phyloP scores from a whole-genome alignment of 441 rosid species.

The Macaranga tanarius region DNA sequence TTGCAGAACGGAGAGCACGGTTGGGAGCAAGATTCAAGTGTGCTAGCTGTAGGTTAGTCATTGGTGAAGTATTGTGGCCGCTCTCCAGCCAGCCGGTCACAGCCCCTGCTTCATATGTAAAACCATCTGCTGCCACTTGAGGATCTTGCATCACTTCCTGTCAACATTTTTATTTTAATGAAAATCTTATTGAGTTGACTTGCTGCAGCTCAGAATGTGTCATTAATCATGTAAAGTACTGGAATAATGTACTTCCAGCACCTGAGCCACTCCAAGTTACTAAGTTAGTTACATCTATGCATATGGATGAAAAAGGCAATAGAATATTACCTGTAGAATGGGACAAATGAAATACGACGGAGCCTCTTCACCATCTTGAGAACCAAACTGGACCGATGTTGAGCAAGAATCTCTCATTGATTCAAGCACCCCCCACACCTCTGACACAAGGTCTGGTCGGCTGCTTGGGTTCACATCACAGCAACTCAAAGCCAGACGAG shows the following conservation, averaged over 20 bases:
- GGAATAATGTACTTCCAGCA: neutral
- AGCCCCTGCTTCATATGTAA: conserved; percentile 20
- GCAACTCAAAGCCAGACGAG: conserved; percentile 77
- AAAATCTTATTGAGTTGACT: neutral
- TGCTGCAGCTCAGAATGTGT: neutral
- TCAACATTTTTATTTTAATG: too few species aligned
- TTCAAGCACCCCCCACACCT: conserved; percentile 86
- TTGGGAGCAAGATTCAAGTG: conserved; percentile 72
- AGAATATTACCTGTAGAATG: conserved; percentile 53
- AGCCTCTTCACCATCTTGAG: conserved; percentile 56
- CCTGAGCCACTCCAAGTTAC: neutral
- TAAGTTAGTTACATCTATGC: conserved; percentile 5
- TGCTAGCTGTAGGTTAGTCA: conserved; percentile 58
- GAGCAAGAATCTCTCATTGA: conserved; percentile 80
- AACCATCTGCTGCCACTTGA: too few species aligned
- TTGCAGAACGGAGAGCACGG: conserved; percentile 77
- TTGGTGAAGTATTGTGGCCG: conserved; percentile 70
- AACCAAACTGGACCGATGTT: conserved; percentile 44
- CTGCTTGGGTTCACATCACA: conserved; percentile 56
- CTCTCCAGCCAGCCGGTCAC: conserved; percentile 53
- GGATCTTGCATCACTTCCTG: conserved; percentile 75
- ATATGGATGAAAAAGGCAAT: conserved; percentile 14
- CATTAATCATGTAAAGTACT: neutral
- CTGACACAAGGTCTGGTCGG: conserved; percentile 78
- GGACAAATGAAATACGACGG: conserved; percentile 87